Conservation (phyloP, 2,329 filamentous ascomycete genomes). For the Botrytis tulipae region DNA sequence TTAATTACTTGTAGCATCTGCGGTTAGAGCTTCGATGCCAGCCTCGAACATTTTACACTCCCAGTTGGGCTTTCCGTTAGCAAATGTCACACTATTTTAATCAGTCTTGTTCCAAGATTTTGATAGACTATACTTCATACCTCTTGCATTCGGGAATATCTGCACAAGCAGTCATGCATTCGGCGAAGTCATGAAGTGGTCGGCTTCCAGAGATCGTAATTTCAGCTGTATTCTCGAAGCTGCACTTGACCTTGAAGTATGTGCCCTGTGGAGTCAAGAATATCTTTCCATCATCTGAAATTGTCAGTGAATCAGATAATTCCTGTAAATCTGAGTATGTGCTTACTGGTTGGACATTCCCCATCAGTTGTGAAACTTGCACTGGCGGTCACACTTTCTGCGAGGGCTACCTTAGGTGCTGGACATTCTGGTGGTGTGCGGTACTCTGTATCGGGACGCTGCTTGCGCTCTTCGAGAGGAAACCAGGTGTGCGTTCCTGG, state of each 20-base stretch:
- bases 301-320: background rate
- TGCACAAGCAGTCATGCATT: constrained; percentile 16
- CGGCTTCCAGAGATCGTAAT: background rate
- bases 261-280: constrained; percentile 10
- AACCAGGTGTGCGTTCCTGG: constrained; percentile 15
- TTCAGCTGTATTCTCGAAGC: constrained; percentile 3
- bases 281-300: background rate
- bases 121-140: background rate
- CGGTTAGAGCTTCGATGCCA: background rate
- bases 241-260: constrained; percentile 15
- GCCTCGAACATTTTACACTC: constrained; percentile 1
- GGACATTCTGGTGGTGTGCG: constrained; percentile 6
- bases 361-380: constrained; percentile 4
- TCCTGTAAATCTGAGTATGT: background rate
- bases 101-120: background rate
- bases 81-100: background rate
- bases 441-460: background rate
- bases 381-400: constrained; percentile 1
- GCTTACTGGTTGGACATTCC: constrained; percentile 10
- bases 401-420: background rate
- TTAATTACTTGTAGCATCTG: constrained; percentile 7
- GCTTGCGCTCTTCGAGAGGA: constrained; percentile 1
- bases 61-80: constrained; percentile 2
- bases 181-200: constrained; percentile 13
- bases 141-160: constrained; percentile 11